Conservation (phyloP, 345 rosid species). For the Triadica sebifera region DNA sequence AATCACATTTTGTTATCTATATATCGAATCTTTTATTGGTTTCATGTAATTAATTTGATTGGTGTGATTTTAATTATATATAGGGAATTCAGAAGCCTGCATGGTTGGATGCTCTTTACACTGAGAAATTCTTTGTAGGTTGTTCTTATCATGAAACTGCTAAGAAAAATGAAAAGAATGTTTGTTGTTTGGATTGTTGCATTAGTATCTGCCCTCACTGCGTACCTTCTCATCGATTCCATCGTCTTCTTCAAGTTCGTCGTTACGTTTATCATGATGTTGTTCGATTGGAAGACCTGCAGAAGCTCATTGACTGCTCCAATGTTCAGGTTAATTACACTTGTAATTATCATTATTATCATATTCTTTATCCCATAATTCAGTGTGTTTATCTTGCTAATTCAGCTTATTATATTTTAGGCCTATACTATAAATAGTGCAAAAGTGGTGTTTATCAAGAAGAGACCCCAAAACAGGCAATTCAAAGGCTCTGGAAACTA, state of each 20-base stretch:
- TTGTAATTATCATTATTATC: neutral
- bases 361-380: conserved; percentile 8
- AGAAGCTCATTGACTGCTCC: conserved; percentile 88
- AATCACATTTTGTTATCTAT: too few relatives aligned
- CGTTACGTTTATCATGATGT: conserved; percentile 97
- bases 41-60: neutral
- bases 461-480: conserved; percentile 92
- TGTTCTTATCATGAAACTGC: conserved; percentile 73
- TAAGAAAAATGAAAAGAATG: conserved; percentile 92
- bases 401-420: conserved; percentile 30
- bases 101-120: conserved; percentile 91
- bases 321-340: conserved; percentile 54
- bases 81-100: conserved; percentile 83
- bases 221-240: conserved; percentile 77
- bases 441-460: conserved; percentile 94
- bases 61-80: neutral
- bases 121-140: conserved; percentile 70
- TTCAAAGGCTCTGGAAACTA: conserved; percentile 88
- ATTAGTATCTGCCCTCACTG: conserved; percentile 93
- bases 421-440: conserved; percentile 90
- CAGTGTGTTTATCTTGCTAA: neutral
- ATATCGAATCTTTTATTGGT: neutral
- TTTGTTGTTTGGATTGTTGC: conserved; percentile 89
- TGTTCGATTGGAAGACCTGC: conserved; percentile 87
- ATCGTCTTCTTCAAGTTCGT: conserved; percentile 89